Conservation (phyloP, 768 basidiomycete genomes). For the Agrocybe chaxingu region DNA sequence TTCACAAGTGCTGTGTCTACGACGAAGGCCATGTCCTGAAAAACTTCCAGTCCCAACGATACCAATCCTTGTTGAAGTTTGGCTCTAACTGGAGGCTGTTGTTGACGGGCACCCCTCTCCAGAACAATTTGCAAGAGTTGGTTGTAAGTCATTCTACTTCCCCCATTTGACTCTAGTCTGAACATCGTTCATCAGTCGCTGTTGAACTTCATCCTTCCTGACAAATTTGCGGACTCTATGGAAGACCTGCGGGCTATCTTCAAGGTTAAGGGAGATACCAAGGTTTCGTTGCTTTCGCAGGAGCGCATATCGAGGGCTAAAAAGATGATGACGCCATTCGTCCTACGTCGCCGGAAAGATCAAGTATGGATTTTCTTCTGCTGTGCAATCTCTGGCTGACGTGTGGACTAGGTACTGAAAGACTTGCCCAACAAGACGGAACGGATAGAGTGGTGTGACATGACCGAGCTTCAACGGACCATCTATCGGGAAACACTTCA, state of each 20-base stretch:
- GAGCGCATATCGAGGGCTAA: slow-evolving; percentile 94
- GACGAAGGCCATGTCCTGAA: slow-evolving; percentile 98
- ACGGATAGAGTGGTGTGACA: slow-evolving; percentile 91
- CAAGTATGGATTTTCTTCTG: slow-evolving; percentile 47
- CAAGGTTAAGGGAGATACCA: slow-evolving; percentile 93
- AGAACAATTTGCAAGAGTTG: slow-evolving; percentile 87
- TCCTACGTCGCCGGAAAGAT: slow-evolving; percentile 93
- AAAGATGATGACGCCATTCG: slow-evolving; percentile 99
- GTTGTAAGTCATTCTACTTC: slow-evolving; percentile 54
- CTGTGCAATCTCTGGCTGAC: neutral
- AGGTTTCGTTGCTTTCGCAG: slow-evolving; percentile 83
- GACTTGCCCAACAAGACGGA: slow-evolving; percentile 93
- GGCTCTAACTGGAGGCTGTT: slow-evolving; percentile 87
- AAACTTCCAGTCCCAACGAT: slow-evolving; percentile 97
- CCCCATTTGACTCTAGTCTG: neutral
- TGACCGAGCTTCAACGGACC: slow-evolving; percentile 78
- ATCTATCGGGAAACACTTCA: slow-evolving; percentile 86
- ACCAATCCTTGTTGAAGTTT: slow-evolving; percentile 83
- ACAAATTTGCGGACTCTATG: slow-evolving; percentile 77
- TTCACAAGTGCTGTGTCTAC: slow-evolving; percentile 78
- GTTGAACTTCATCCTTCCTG: slow-evolving; percentile 96
- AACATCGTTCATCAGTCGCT: slow-evolving; percentile 62
- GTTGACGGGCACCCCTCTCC: slow-evolving; percentile 93
- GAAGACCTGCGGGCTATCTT: slow-evolving; percentile 89
- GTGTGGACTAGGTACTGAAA: slow-evolving; percentile 65